These are phyloP conservation scores for Dioscorea cayenensis DNA, from an alignment of 116 monocot genomes.

Conservation along the genomic window DNA sequence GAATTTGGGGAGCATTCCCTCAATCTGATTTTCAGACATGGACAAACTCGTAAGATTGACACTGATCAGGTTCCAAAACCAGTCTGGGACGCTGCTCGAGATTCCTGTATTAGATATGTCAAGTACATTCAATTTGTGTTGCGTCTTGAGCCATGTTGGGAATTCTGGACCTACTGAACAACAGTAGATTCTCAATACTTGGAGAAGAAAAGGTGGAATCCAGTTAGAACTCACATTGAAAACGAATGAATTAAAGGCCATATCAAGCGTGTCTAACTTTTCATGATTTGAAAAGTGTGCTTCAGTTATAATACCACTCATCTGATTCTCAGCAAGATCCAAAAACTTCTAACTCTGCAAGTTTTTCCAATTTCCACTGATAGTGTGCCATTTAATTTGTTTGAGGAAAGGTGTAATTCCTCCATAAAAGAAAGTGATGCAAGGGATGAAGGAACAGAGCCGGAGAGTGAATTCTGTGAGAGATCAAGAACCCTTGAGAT, in stretches of 20 bases:
- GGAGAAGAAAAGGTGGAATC: conserved; percentile 19
- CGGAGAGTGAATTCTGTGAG: background rate
- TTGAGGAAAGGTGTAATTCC: background rate
- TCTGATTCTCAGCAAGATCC: background rate
- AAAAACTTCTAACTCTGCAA: background rate
- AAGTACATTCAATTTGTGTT: background rate
- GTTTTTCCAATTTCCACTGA: background rate
- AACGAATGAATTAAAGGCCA: background rate
- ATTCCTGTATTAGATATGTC: background rate
- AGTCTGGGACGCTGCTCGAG: background rate
- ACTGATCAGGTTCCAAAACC: background rate
- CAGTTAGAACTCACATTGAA: conserved; percentile 7
- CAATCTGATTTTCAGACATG: too few species aligned
- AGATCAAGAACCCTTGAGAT: conserved; percentile 15
- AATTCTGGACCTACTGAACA: conserved; percentile 17
- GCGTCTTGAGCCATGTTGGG: background rate
- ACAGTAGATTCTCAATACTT: background rate
- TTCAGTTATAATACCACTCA: conserved; percentile 16
- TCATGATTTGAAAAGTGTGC: conserved; percentile 7
- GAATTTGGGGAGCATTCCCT: too few species aligned
- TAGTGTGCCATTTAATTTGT: conserved; percentile 4
- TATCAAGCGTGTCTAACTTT: background rate
- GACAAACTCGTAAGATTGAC: too few species aligned
- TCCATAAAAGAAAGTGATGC: background rate
- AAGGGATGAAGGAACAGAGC: conserved; percentile 1